A percentile compares a stretch with the other conserved stretches of the same genome.
Conservation (phyloP, 768 basidiomycete species). For the Boletus bicolor region DNA sequence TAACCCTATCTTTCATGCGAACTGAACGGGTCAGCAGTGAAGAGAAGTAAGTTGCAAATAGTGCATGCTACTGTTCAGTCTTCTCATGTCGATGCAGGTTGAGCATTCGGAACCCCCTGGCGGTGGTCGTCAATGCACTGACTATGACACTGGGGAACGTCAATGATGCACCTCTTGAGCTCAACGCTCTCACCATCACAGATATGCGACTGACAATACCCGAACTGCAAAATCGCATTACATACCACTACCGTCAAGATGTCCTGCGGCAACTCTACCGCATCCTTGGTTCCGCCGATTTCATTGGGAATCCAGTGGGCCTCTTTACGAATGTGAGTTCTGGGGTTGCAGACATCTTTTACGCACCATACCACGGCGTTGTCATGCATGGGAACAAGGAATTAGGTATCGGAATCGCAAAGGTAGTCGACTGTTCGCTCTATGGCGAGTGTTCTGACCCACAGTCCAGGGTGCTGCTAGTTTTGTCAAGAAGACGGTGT, state of each 20-base stretch:
- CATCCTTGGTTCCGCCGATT: conserved; percentile 96
- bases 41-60: conserved; percentile 68
- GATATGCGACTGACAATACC: conserved; percentile 88
- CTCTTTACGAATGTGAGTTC: conserved; percentile 98
- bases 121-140: conserved; percentile 89
- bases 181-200: conserved; percentile 92
- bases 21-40: conserved; percentile 92
- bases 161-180: conserved; percentile 90
- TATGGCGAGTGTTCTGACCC: conserved; percentile 11
- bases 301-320: conserved; percentile 94
- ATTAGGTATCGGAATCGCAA: conserved; percentile 90
- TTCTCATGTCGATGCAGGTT: conserved; percentile 40
- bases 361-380: conserved; percentile 95
- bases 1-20: conserved; percentile 95
- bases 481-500: conserved; percentile 98
- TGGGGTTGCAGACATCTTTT: conserved; percentile 97
- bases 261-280: conserved; percentile 92
- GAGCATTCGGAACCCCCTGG: conserved; percentile 84
- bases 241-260: conserved; percentile 92
- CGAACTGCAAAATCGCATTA: conserved; percentile 79
- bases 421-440: conserved; percentile 45
- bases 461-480: conserved; percentile 84
- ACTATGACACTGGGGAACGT: conserved; percentile 97
- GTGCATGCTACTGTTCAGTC: neutral
- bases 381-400: conserved; percentile 96